These are phyloP conservation scores for Boletellus ananas DNA, from an alignment of 768 basidiomycete genomes.

Conservation along the genomic window DNA sequence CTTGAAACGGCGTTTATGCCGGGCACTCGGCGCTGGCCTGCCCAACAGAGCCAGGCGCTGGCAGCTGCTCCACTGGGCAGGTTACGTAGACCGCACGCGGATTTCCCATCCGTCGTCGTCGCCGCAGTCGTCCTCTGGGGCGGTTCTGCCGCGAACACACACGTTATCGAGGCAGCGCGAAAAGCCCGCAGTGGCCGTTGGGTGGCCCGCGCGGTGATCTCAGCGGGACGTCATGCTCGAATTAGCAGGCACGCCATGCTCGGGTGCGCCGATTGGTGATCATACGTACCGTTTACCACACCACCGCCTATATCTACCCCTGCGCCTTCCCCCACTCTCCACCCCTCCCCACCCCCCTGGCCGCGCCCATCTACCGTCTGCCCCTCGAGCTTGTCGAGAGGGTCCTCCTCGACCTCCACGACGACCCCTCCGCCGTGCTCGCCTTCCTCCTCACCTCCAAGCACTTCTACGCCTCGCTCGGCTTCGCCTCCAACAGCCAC, in stretches of 20 bases:
- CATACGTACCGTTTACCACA: constrained; percentile 8
- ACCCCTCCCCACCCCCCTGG: constrained; percentile 17
- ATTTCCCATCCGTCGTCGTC: constrained; percentile 3
- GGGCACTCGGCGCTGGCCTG: neutral
- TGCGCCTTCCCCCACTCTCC: constrained; percentile 5
- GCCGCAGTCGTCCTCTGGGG: neutral
- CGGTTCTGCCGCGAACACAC: constrained; percentile 5
- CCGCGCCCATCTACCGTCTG: constrained; percentile 31
- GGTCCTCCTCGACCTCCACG: constrained; percentile 46
- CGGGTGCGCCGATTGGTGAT: constrained; percentile 6
- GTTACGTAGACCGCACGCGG: too few species aligned
- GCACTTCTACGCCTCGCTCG: constrained; percentile 37
- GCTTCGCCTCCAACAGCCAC: constrained; percentile 16
- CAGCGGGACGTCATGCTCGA: neutral
- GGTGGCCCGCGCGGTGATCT: constrained; percentile 2
- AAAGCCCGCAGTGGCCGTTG: constrained; percentile 2
- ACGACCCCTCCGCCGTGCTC: constrained; percentile 35
- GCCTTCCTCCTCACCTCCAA: constrained; percentile 47
- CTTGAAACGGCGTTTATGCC: constrained; percentile 24
- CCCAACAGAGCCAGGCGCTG: neutral
- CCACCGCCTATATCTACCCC: constrained; percentile 9
- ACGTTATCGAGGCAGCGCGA: constrained; percentile 5
- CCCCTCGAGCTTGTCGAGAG: constrained; percentile 45
- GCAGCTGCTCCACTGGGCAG: too few species aligned
- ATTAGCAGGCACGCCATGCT: constrained; percentile 2